Evolutionary conservation across 129 eudicot species (phyloP).

Genomic region (Flaveria robusta): DNA sequence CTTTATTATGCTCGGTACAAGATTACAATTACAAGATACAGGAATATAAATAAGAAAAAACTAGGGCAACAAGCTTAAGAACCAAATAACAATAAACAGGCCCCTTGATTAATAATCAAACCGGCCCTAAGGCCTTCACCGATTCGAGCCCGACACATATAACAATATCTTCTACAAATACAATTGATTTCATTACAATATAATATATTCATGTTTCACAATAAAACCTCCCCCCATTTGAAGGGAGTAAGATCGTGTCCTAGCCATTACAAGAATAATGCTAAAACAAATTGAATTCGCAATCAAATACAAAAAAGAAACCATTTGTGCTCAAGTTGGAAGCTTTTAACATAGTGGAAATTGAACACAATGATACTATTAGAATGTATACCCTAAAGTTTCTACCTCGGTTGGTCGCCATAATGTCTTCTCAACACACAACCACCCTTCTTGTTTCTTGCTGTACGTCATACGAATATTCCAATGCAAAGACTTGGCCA

Average conservation of each 20-base stretch:
- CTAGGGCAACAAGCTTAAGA: no score
- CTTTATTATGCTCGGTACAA: no score
- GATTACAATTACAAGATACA: no score
- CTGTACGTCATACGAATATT: conserved; percentile 41
- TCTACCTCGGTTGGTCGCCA: conserved; percentile 61
- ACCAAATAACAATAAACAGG: no score
- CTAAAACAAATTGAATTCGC: conserved; percentile 14
- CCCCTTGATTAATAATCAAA: no score
- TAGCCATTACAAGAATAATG: conserved; percentile 18
- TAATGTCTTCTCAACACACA: conserved; percentile 51
- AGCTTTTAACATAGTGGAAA: background rate
- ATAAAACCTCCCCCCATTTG: conserved; percentile 10
- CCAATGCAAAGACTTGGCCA: conserved; percentile 69
- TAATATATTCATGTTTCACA: conserved; percentile 18
- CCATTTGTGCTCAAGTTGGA: background rate
- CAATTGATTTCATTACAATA: background rate
- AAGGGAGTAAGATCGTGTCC: conserved; percentile 13
- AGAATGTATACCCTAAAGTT: conserved; percentile 39
- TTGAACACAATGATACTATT: background rate
- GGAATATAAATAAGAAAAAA: no score
- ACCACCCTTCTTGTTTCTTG: conserved; percentile 47
- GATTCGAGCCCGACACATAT: no score
- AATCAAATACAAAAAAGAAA: background rate
- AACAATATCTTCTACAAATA: background rate
- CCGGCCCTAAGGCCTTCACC: no score